A percentile compares a stretch with the other conserved stretches of the same genome.
Evolutionary conservation across 2,329 filamentous ascomycete genomes (phyloP).

Genomic region (Cercospora sesami): DNA sequence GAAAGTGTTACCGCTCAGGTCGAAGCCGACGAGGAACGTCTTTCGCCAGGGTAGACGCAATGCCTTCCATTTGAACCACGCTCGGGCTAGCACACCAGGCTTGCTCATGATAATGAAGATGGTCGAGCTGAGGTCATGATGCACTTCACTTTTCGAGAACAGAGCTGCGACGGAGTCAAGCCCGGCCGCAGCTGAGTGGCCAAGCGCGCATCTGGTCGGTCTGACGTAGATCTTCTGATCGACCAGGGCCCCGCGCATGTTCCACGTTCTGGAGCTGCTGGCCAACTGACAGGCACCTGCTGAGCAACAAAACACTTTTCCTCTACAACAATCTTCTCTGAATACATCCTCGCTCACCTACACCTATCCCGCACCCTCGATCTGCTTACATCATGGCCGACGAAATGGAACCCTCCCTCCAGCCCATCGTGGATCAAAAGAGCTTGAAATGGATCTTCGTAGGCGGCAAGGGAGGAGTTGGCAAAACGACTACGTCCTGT

Average conservation of each 20-base stretch:
- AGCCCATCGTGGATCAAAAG: slow-evolving; percentile 92
- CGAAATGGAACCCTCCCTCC: slow-evolving; percentile 87
- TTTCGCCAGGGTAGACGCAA: slow-evolving; percentile 63
- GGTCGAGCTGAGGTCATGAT: slow-evolving; percentile 5
- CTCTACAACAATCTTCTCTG: not conserved
- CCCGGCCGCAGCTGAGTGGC: not conserved
- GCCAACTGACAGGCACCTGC: slow-evolving; percentile 4
- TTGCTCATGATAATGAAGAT: slow-evolving; percentile 22
- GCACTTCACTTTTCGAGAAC: slow-evolving; percentile 3
- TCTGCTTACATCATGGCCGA: slow-evolving; percentile 50
- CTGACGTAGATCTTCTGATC: not conserved
- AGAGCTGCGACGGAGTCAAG: not conserved
- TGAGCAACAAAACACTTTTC: not conserved
- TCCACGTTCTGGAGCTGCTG: not conserved
- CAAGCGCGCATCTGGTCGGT: slow-evolving; percentile 4
- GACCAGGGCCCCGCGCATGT: not conserved
- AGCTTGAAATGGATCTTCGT: slow-evolving; percentile 98
- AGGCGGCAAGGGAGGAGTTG: slow-evolving; percentile 94
- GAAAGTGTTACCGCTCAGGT: slow-evolving; percentile 64
- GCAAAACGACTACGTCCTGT: slow-evolving; percentile 99
- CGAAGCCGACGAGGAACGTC: slow-evolving; percentile 60
- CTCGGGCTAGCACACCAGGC: slow-evolving; percentile 42
- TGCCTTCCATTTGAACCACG: slow-evolving; percentile 65
- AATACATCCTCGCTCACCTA: not conserved
- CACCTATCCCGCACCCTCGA: not conserved